Evolutionary conservation across 2,329 filamentous ascomycete species (phyloP).

Genomic region (Tolypocladium endophyticum): DNA sequence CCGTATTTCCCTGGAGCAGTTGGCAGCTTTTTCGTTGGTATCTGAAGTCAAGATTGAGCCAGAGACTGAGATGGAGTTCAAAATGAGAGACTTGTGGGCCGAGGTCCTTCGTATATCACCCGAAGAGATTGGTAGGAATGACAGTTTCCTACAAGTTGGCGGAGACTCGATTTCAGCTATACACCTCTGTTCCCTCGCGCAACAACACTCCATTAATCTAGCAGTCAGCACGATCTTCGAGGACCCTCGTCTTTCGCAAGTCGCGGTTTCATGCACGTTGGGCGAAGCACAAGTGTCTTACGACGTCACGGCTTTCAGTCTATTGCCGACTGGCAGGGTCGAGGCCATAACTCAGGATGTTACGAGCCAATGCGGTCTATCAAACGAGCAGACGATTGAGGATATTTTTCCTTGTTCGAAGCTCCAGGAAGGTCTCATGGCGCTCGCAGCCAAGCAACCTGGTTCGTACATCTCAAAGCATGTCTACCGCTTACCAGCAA

Average conservation of each 20-base stretch:
- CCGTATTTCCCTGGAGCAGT: not conserved
- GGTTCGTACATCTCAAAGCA: slow-evolving; percentile 24
- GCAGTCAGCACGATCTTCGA: not conserved
- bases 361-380: not conserved
- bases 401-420: slow-evolving; percentile 26
- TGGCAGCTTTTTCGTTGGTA: not conserved
- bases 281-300: not conserved
- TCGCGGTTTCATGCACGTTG: not conserved
- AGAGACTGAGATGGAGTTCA: not conserved
- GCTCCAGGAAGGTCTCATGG: slow-evolving; percentile 27
- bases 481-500: slow-evolving; percentile 8
- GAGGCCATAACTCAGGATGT: not conserved
- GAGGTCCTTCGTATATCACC: slow-evolving; percentile 1
- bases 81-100: slow-evolving; percentile 1
- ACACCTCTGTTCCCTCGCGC: not conserved
- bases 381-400: slow-evolving; percentile 5
- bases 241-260: not conserved
- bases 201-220: not conserved
- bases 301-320: not conserved
- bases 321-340: not conserved
- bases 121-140: not conserved
- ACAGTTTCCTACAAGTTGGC: not conserved
- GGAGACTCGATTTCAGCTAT: slow-evolving; percentile 9
- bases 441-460: slow-evolving; percentile 16
- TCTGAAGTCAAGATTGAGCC: slow-evolving; percentile 1